Evolutionary conservation across 805 yeast genomes (phyloP).

Genomic region (Nakazawaea holstii): DNA sequence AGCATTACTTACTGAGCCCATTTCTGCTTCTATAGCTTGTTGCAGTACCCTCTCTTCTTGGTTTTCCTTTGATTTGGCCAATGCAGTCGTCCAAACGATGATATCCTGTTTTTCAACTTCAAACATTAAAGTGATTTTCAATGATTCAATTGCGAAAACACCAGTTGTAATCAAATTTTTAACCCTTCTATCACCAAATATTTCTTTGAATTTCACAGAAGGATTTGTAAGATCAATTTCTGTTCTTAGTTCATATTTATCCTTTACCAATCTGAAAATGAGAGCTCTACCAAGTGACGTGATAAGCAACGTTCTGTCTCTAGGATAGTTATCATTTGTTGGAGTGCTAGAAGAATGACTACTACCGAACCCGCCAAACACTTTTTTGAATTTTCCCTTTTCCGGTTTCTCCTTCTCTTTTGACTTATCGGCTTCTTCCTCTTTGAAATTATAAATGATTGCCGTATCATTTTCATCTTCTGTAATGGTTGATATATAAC

Average conservation of each 20-base stretch:
- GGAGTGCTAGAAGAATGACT: slow-evolving; percentile 11
- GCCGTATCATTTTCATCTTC: slow-evolving; percentile 21
- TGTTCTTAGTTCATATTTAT: slow-evolving; percentile 40
- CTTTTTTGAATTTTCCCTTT: slow-evolving; percentile 20
- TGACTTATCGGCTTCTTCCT: slow-evolving; percentile 14
- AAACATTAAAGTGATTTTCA: slow-evolving; percentile 48
- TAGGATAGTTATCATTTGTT: slow-evolving; percentile 8
- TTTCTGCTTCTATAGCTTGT: slow-evolving; percentile 19
- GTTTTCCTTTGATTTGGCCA: slow-evolving; percentile 42
- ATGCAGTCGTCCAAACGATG: slow-evolving; percentile 50
- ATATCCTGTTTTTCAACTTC: slow-evolving; percentile 49
- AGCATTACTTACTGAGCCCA: slow-evolving; percentile 26
- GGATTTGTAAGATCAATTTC: slow-evolving; percentile 53
- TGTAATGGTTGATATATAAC: slow-evolving; percentile 8
- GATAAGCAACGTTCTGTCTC: slow-evolving; percentile 44
- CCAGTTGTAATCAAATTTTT: slow-evolving; percentile 34
- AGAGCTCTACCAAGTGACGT: slow-evolving; percentile 63
- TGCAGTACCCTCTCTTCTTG: slow-evolving; percentile 39
- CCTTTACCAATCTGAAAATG: slow-evolving; percentile 36
- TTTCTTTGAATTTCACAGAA: slow-evolving; percentile 53
- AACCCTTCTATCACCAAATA: slow-evolving; percentile 33
- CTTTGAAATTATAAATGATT: slow-evolving; percentile 17
- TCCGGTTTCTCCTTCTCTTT: slow-evolving; percentile 16
- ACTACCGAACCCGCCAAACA: slow-evolving; percentile 18
- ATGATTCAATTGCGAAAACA: slow-evolving; percentile 52